Base-by-base conservation (phyloP, 2,329 filamentous ascomycete genomes). In the Trichoderma gracile region DNA sequence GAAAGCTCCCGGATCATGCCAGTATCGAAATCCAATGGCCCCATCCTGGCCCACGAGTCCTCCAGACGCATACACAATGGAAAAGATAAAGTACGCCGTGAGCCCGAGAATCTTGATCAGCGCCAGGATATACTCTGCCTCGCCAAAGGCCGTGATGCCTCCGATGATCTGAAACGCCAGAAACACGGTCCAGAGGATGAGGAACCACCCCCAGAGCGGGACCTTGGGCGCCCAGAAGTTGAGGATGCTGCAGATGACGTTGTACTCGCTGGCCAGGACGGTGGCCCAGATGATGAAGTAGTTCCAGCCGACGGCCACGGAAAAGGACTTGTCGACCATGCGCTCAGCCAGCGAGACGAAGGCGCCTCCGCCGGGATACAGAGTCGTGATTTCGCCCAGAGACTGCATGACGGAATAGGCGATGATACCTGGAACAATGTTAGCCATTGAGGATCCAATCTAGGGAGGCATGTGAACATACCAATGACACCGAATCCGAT, bases 41-140 rank as follows among this genome's bases (percentile, higher is more conserved):
- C 86, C 83, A 1, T 72, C 70, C n/a, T 80, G 77, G 7, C 88
- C 88, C 10, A 82, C 77, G 12, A 89, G 74, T n/a, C 89, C 89
- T 2, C 87, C 89, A 0, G 88, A 82, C 1, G 88, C 86, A 69
- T 92, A 90, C 65, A 92, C 79, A 65, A 92, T 89, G 56, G 88
- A 84, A 70, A 92, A 91, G 68, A 93, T 79, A 74, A 91, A 90
- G 74, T 89, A 91, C 1, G 89, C 89, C 1, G 89, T 78, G 1
- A 93, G 78, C 1, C 89, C 88, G 3, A 87, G 73, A 5, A 93
- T 82, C 72, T 93, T 93, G 72, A 92, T 77, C 17, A 89, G 81
- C 0, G 89, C 88, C 64, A 93, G 84, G 89, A 89, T 93, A 72
- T 93, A 92, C 72, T 94, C 91, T 10, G 89, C 86, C 72, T 93